Conservation (phyloP, 1,284 basidiomycete species). For the Puccinia coronata region DNA sequence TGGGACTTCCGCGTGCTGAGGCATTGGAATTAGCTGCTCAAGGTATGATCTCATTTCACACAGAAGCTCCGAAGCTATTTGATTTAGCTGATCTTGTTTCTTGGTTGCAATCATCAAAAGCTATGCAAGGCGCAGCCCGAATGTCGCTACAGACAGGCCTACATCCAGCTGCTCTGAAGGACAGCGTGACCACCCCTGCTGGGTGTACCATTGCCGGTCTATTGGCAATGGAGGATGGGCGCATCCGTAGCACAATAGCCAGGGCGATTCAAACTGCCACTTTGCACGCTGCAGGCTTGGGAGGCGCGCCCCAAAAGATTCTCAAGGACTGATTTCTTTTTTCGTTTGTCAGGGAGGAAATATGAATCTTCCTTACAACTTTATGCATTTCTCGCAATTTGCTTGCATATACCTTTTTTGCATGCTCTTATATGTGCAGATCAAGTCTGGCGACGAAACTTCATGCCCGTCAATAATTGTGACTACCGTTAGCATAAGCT, state of each 20-base stretch:
- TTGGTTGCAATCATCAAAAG: slow-evolving; percentile 61
- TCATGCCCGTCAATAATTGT: too few species aligned
- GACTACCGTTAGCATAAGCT: too few species aligned
- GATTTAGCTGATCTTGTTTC: slow-evolving; percentile 23
- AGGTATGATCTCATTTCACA: slow-evolving; percentile 65
- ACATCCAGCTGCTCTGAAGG: slow-evolving; percentile 96
- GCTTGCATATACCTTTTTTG: too few species aligned
- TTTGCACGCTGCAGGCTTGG: slow-evolving; percentile 77
- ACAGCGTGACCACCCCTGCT: slow-evolving; percentile 95
- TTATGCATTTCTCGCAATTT: too few species aligned
- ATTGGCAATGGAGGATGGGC: slow-evolving; percentile 89
- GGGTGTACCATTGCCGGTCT: slow-evolving; percentile 98
- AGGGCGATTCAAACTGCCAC: slow-evolving; percentile 92
- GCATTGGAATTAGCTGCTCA: slow-evolving; percentile 94
- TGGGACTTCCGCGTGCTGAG: slow-evolving; percentile 92
- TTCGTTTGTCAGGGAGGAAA: background rate
- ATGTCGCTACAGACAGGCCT: slow-evolving; percentile 86
- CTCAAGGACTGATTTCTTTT: background rate
- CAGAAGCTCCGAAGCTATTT: background rate
- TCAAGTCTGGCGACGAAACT: too few species aligned
- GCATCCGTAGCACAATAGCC: slow-evolving; percentile 90
- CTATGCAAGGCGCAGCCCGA: slow-evolving; percentile 91
- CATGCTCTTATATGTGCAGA: too few species aligned
- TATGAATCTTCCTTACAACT: too few species aligned
- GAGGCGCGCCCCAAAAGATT: slow-evolving; percentile 62